phyloP scores from a whole-genome alignment of 2,329 filamentous ascomycete genomes.

The Epichloe sylvatica region DNA sequence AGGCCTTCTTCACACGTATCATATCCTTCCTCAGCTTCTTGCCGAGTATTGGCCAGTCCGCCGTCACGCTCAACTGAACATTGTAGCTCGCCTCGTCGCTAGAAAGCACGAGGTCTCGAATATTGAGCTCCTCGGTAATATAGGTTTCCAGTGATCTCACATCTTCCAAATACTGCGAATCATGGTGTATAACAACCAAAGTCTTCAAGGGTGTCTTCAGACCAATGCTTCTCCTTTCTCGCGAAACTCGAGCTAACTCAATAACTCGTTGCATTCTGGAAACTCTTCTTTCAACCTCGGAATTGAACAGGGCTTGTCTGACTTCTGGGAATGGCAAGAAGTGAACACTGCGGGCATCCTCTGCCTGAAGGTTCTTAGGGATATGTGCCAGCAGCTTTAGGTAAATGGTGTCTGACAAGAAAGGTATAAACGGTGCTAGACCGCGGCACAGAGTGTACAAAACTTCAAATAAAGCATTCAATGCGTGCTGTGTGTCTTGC shows the following conservation, averaged over 20 bases:
- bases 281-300: slow-evolving; percentile 72
- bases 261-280: slow-evolving; percentile 91
- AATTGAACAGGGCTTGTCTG: slow-evolving; percentile 74
- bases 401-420: slow-evolving; percentile 92
- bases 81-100: slow-evolving; percentile 83
- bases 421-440: slow-evolving; percentile 88
- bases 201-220: slow-evolving; percentile 87
- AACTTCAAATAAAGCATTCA: slow-evolving; percentile 91
- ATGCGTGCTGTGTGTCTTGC: slow-evolving; percentile 74
- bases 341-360: slow-evolving; percentile 77
- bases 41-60: slow-evolving; percentile 86
- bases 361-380: slow-evolving; percentile 50
- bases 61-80: slow-evolving; percentile 77
- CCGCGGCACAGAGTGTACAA: slow-evolving; percentile 78
- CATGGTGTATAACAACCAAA: slow-evolving; percentile 74
- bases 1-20: slow-evolving; percentile 76
- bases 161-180: slow-evolving; percentile 72
- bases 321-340: slow-evolving; percentile 86
- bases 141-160: slow-evolving; percentile 76
- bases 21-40: slow-evolving; percentile 97
- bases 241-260: slow-evolving; percentile 71
- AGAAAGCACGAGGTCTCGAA: slow-evolving; percentile 71
- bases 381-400: slow-evolving; percentile 69
- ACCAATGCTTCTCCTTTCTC: slow-evolving; percentile 72
- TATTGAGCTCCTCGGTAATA: slow-evolving; percentile 81